Base-by-base conservation (phyloP, 352 stramenopile genomes). In the Globisporangium polare region DNA sequence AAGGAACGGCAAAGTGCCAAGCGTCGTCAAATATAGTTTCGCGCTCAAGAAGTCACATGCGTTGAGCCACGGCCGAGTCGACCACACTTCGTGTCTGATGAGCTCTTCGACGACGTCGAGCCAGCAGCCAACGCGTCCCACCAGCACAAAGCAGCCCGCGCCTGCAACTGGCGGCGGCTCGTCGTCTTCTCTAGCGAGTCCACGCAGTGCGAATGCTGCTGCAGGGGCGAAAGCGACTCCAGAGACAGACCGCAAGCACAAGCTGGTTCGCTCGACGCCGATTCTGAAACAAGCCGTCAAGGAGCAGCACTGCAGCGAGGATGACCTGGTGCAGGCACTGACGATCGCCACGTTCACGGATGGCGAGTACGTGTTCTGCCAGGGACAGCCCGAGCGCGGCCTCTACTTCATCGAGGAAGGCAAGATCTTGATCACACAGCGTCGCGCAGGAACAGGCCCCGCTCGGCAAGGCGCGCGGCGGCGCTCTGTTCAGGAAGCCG, bases 371-470 rank as follows among this genome's bases (percentile, higher is more conserved):
- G 81, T 94, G 63, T 87, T 80, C 53, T 71, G 43, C 15, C 78
- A 94, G 61, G 84, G 80, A 15, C 71, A 90, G 10, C 10, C 54
- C 1, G 80, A 86, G 22, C 68, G 70, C n/a, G 79, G 85, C 20
- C 31, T 92, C 6, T 80, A 75, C 62, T 88, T 94, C 59, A 83
- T 94, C 45, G 80, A 92, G 41, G 73, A 86, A 59, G 84, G 84
- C 9, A 78, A 78, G 33, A 79, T 94, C 37, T 66, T 84, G 41
- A 81, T 92, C 61, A 89, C 81, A 18, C 82, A 89, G 53, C 77
- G 76, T 10, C 62, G 65, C 29, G 46, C 41, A 5, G 57, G 41
- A 20, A 66, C 41, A 3, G 37, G 61, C 12, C 41, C 50, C 18
- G 22, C 53, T 0, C 63, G 66, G 51, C 46, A 66, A 33, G 66